phyloP scores from a whole-genome alignment of 768 basidiomycete genomes.

The Mycena sanguinolenta region DNA sequence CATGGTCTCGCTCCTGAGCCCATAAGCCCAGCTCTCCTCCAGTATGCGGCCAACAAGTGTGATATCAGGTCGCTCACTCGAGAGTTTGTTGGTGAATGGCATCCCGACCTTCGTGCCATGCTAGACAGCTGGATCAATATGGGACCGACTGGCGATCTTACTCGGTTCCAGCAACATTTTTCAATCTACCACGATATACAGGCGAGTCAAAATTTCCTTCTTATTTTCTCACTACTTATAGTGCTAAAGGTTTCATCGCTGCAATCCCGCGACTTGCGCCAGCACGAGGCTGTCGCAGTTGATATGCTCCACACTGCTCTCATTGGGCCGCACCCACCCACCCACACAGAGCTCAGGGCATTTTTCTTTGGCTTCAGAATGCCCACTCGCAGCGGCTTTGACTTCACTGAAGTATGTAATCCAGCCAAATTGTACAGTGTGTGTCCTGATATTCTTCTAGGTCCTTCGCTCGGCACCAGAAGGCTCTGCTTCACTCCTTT shows the following conservation, averaged over 20 bases:
- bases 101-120: slow-evolving; percentile 14
- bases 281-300: no score
- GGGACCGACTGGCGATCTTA: background rate
- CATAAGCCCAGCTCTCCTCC: slow-evolving; percentile 22
- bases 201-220: background rate
- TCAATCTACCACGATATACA: slow-evolving; percentile 4
- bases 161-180: background rate
- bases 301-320: no score
- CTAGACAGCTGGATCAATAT: background rate
- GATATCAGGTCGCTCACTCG: slow-evolving; percentile 10
- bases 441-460: background rate
- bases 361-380: no score
- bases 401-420: no score
- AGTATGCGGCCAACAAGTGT: slow-evolving; percentile 25
- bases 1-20: slow-evolving; percentile 19
- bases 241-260: background rate
- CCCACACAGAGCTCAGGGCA: no score
- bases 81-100: slow-evolving; percentile 23
- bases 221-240: background rate
- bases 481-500: slow-evolving; percentile 7
- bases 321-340: no score
- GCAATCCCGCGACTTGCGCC: no score
- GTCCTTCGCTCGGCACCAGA: slow-evolving; percentile 2
- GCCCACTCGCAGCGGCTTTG: no score
- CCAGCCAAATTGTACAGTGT: no score